Evolutionary conservation across 306 rosid species (phyloP), one percentile per base, ranked within the genome.

Genomic region (Prunus davidiana): DNA sequence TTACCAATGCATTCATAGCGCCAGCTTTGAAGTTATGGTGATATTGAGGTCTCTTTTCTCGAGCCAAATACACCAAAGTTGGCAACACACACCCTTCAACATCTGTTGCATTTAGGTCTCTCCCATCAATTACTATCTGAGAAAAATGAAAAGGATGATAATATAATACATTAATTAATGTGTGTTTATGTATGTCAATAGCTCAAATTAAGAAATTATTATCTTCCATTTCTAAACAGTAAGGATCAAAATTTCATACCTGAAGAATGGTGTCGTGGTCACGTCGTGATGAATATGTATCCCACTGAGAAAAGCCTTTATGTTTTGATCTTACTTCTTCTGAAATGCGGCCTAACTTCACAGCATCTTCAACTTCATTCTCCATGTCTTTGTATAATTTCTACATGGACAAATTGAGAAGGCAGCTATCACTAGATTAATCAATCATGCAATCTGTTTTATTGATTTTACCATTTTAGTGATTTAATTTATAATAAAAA

Each of bases 1-100:
- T 7, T 79, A 91, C 98, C 97, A 94, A 28, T 22, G 98, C 87
- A 85, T 94, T 94, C 94, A 90, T 88, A 22, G 98, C 93, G 74
- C 97, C 98, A 5, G 97, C 97, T 84, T 93, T 91, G 86, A 86
- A 93, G 84, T 91, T 86, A 61, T 93, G 98, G 49, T 47, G 85
- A 78, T 75, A 52, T 4, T 86, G 91, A 12, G 94, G 96, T 20
- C 98, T 87, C 81, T 93, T 93, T 81, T 91, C 97, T 1, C 98
- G 84, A 25, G 98, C 96, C 80, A 93, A 76, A 83, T 93, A 93
- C 56, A 88, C 94, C 5, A 94, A 73, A 82, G 89, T 75, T 72
- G 98, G 97, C 79, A 94, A 58, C 41, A 16, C 57, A 45, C 64
- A 74, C 12, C 93, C 97, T 62, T 86, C 86, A 55, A 52, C 80